Conservation (phyloP, 2,329 filamentous ascomycete species). For the Calonectria leucothoes region DNA sequence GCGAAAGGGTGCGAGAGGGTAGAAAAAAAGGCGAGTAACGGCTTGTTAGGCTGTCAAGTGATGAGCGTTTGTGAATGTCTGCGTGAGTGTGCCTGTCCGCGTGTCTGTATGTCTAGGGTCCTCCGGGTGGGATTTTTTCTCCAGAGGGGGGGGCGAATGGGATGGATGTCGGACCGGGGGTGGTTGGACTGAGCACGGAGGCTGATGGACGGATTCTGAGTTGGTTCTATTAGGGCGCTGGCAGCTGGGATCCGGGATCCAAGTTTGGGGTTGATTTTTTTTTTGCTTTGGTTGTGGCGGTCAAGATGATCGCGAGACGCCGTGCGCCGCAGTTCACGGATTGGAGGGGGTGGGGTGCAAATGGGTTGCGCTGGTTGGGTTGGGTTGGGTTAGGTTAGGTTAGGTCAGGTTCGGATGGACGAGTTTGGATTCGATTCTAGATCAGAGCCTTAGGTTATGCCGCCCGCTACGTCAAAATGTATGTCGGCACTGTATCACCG, state of each 20-base stretch:
- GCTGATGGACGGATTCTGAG: constrained; percentile 21
- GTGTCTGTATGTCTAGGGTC: constrained; percentile 10
- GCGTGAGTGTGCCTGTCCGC: constrained; percentile 3
- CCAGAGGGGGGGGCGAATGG: not conserved
- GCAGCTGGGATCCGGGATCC: constrained; percentile 7
- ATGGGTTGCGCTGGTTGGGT: constrained; percentile 7
- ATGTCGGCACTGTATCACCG: constrained; percentile 4
- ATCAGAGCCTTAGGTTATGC: constrained; percentile 13
- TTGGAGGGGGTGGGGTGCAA: constrained; percentile 13
- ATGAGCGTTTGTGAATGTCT: constrained; percentile 6
- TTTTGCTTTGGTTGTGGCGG: constrained; percentile 30
- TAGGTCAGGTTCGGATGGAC: constrained; percentile 1
- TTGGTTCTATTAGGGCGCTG: constrained; percentile 10
- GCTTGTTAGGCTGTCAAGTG: constrained; percentile 19
- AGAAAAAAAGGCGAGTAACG: not conserved
- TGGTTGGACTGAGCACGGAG: constrained; percentile 24
- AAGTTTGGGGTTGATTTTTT: constrained; percentile 3
- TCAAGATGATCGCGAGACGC: constrained; percentile 39
- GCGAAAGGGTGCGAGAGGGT: constrained; percentile 27
- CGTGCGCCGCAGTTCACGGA: constrained; percentile 32
- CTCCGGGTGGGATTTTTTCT: not conserved
- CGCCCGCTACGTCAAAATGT: not conserved
- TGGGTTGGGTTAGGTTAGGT: constrained; percentile 10
- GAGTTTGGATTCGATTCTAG: constrained; percentile 13
- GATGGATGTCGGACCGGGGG: constrained; percentile 25